phyloP scores from a whole-genome alignment of 169 alveolate species.

The Cryptosporidium canis region DNA sequence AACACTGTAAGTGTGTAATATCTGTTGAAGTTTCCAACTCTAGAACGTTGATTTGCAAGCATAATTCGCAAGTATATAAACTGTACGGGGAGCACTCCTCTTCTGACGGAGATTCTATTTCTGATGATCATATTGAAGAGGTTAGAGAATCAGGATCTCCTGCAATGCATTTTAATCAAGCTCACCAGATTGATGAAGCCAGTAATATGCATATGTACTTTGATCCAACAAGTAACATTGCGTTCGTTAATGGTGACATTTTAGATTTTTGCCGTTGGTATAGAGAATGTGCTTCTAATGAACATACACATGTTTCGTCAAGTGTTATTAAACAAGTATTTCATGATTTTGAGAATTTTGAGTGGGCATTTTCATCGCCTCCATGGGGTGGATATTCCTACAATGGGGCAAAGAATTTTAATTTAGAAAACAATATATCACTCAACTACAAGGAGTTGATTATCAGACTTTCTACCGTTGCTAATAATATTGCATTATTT shows the following conservation, averaged over 20 bases:
- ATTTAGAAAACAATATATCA: neutral
- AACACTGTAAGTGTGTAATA: constrained; percentile 68
- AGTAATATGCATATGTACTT: constrained; percentile 8
- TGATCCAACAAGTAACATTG: constrained; percentile 53
- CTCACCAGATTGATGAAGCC: neutral
- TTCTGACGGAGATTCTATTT: neutral
- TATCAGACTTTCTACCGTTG: constrained; percentile 25
- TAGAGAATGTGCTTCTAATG: neutral
- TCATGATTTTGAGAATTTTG: constrained; percentile 7
- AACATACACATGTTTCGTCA: neutral
- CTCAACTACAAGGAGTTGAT: constrained; percentile 44
- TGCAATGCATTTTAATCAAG: neutral
- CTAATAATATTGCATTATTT: constrained; percentile 48
- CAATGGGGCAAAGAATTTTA: constrained; percentile 6
- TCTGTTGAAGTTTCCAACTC: constrained; percentile 66
- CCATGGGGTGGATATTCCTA: constrained; percentile 72
- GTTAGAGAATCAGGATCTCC: constrained; percentile 44
- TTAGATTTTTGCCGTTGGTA: constrained; percentile 58
- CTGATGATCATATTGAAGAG: neutral
- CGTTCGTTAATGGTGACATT: constrained; percentile 53
- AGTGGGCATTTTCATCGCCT: constrained; percentile 71
- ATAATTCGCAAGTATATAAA: constrained; percentile 66
- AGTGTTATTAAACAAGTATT: neutral
- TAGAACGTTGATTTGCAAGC: constrained; percentile 45
- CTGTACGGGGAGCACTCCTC: constrained; percentile 1